Base-by-base conservation (phyloP, 2,329 filamentous ascomycete genomes). In the Hypocrella siamensis region DNA sequence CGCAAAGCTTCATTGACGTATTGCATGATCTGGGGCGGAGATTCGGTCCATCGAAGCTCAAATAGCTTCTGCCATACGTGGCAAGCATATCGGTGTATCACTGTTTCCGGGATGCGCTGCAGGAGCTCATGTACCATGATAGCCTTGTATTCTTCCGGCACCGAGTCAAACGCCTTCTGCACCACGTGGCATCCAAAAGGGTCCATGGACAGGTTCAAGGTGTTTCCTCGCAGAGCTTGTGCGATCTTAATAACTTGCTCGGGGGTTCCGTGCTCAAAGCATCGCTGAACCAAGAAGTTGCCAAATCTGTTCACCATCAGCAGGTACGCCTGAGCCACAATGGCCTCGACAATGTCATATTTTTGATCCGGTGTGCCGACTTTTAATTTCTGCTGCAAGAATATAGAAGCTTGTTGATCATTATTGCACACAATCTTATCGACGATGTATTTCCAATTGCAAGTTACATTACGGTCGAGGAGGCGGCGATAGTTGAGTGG, bases 1-100 rank as follows among this genome's bases (percentile, higher is more conserved):
- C 75, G 72, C 33, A 98, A 70, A 37, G 90, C 81, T 45, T 96
- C 85, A 48, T 98, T 98, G 57, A 98, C 92, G 47, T 83, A 93
- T 47, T 81, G 82, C 90, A 98, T 98, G 57, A 98, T 93, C 56
- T 94, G 86, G 17, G 90, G 90, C 26, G 90, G 90, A 25, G 85
- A 82, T 46, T 86, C 80, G 40, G 77, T 84, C 90, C 90, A 98
- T 48, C 90, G 79, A 44, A 98, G 72, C 56, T 98, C 90, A 53
- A 98, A 98, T 18, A 98, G 72, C 64, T 98, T 98, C 63, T 98
- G 90, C 90, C 90, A 98, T 40, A 98, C 90, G 54, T 98, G 90
- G 49, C 90, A 98, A 36, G 90, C 90, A 58, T 98, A 98, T 43
- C 92, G 81, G 58, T 98, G 92, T 49, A 98, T 90, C 41, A 98